Conservation (phyloP, 805 yeast genomes). For the Suhomyces sp. region DNA sequence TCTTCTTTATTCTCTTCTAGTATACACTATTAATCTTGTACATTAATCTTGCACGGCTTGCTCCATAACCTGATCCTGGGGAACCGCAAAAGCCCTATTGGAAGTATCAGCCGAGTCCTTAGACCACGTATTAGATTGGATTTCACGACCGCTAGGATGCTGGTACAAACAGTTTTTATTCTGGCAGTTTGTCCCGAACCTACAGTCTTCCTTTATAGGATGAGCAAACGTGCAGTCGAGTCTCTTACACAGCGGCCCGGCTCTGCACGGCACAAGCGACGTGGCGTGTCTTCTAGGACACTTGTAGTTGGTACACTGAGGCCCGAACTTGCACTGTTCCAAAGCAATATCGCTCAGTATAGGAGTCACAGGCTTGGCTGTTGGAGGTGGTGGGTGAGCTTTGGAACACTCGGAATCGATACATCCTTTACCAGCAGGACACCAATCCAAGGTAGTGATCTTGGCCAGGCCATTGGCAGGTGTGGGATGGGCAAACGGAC, state of each 20-base stretch:
- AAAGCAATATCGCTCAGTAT: conserved; percentile 46
- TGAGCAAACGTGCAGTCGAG: conserved; percentile 81
- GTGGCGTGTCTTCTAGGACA: conserved; percentile 87
- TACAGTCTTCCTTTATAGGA: conserved; percentile 76
- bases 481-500: conserved; percentile 92
- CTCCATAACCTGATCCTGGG: conserved; percentile 71
- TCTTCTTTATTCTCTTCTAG: neutral
- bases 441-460: conserved; percentile 70
- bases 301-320: conserved; percentile 68
- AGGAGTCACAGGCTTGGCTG: conserved; percentile 25
- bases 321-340: conserved; percentile 81
- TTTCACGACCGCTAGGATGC: conserved; percentile 75
- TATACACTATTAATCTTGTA: neutral
- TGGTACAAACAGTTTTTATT: conserved; percentile 67
- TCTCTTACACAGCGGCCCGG: conserved; percentile 74
- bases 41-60: conserved; percentile 21
- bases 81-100: conserved; percentile 70
- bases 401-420: conserved; percentile 57
- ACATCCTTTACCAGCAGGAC: conserved; percentile 68
- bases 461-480: conserved; percentile 75
- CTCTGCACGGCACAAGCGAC: conserved; percentile 71
- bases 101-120: conserved; percentile 20
- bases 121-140: conserved; percentile 35
- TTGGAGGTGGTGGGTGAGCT: conserved; percentile 79
- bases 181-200: conserved; percentile 72